Conservation (phyloP, 1,284 basidiomycete species). For the Macrocybe sp. region DNA sequence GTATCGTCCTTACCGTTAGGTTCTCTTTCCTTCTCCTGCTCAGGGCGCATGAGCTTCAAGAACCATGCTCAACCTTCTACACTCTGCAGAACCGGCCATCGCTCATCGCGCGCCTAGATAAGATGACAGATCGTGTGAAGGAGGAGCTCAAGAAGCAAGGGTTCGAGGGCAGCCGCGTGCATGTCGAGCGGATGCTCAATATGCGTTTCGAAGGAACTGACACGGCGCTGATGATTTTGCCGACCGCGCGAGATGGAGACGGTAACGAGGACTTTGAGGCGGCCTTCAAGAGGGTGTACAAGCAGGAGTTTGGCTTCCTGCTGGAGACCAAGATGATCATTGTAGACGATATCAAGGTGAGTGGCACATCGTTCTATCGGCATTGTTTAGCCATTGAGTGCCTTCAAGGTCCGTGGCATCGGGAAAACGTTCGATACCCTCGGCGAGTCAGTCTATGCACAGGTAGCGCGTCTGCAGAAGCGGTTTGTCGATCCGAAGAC, state of each 20-base stretch:
- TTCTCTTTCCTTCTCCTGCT: not conserved
- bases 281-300: constrained; percentile 76
- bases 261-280: constrained; percentile 71
- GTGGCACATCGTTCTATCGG: constrained; percentile 10
- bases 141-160: constrained; percentile 74
- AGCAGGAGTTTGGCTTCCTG: constrained; percentile 88
- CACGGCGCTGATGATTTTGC: constrained; percentile 85
- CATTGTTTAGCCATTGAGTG: constrained; percentile 3
- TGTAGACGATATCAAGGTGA: constrained; percentile 68
- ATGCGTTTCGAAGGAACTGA: constrained; percentile 93
- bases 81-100: constrained; percentile 45
- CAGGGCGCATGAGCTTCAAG: constrained; percentile 82
- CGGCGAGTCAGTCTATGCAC: constrained; percentile 75
- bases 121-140: constrained; percentile 58
- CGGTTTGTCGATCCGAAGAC: constrained; percentile 32
- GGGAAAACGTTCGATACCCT: constrained; percentile 88
- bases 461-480: constrained; percentile 50
- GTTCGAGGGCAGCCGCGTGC: constrained; percentile 67
- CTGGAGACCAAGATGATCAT: constrained; percentile 70
- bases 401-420: constrained; percentile 57
- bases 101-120: constrained; percentile 64
- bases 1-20: not conserved
- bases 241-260: constrained; percentile 45
- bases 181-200: constrained; percentile 81
- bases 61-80: constrained; percentile 79